A percentile compares a stretch with the other conserved stretches of the same genome.
Conservation (phyloP, 2,329 filamentous ascomycete species). For the Aspergillus candidus region DNA sequence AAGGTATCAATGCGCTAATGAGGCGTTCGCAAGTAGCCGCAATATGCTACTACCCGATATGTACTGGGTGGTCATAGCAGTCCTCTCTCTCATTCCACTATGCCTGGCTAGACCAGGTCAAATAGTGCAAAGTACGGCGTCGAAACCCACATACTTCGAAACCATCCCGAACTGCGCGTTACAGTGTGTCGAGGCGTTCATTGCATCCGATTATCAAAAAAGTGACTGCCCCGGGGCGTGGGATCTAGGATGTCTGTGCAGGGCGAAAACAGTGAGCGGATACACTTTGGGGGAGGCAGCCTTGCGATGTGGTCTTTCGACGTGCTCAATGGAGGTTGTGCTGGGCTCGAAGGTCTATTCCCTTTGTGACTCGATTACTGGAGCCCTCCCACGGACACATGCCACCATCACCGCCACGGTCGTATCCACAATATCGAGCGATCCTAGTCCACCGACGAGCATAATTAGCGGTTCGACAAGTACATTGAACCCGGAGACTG, state of each 20-base stretch:
- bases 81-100: conserved; percentile 17
- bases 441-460: not conserved
- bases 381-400: conserved; percentile 29
- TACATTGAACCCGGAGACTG: conserved; percentile 1
- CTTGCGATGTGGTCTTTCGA: conserved; percentile 58
- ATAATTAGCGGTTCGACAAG: not conserved
- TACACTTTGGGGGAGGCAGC: conserved; percentile 68
- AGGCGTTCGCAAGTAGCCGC: conserved; percentile 20
- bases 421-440: conserved; percentile 9
- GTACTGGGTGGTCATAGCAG: conserved; percentile 21
- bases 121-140: conserved; percentile 12
- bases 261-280: conserved; percentile 51
- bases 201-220: conserved; percentile 53
- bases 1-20: conserved; percentile 11
- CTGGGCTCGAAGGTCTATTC: conserved; percentile 42
- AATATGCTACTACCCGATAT: conserved; percentile 31
- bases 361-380: conserved; percentile 50
- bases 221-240: conserved; percentile 45
- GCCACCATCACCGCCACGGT: conserved; percentile 33
- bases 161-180: conserved; percentile 55
- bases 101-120: conserved; percentile 19
- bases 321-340: conserved; percentile 47
- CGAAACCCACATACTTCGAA: conserved; percentile 28
- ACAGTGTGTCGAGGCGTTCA: conserved; percentile 57
- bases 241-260: conserved; percentile 60